Percentiles rank a stretch among this genome's conserved stretches.
These are phyloP conservation scores for Schizochytrium sp. DNA, from an alignment of 108 stramenopile species.

Conservation along the genomic window DNA sequence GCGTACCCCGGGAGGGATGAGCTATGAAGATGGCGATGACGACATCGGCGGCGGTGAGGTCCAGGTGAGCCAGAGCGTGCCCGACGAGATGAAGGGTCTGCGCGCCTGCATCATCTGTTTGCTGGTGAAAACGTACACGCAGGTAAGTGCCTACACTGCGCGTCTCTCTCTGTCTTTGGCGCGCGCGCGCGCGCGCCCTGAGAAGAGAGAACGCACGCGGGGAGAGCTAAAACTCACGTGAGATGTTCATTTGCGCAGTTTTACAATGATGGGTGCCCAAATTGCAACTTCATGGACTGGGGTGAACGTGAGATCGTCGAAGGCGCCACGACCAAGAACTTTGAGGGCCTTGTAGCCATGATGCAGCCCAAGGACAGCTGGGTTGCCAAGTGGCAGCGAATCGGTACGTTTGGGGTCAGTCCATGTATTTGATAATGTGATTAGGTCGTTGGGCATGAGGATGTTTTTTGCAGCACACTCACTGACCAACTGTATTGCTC, in stretches of 20 bases:
- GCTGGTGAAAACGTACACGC: constrained; percentile 12
- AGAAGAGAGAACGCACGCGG: background rate
- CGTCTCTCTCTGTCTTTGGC: background rate
- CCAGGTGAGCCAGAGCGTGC: background rate
- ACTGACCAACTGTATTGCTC: too few species aligned
- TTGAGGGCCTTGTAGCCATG: background rate
- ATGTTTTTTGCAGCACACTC: too few species aligned
- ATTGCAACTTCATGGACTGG: background rate
- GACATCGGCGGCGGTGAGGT: background rate
- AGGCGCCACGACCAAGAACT: background rate
- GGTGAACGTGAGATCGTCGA: background rate
- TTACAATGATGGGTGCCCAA: background rate
- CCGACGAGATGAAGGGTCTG: constrained; percentile 17
- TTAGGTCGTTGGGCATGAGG: too few species aligned
- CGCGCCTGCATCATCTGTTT: constrained; percentile 17
- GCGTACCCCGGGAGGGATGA: background rate
- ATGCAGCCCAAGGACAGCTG: constrained; percentile 6
- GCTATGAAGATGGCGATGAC: background rate
- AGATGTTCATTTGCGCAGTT: background rate
- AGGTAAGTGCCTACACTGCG: background rate
- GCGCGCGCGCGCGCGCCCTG: background rate
- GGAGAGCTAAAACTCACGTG: background rate
- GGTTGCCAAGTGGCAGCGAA: background rate
- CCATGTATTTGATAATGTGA: background rate
- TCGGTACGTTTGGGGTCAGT: background rate